These are phyloP conservation scores for Acer yangbiense DNA, from an alignment of 345 rosid genomes.

Conservation along the genomic window DNA sequence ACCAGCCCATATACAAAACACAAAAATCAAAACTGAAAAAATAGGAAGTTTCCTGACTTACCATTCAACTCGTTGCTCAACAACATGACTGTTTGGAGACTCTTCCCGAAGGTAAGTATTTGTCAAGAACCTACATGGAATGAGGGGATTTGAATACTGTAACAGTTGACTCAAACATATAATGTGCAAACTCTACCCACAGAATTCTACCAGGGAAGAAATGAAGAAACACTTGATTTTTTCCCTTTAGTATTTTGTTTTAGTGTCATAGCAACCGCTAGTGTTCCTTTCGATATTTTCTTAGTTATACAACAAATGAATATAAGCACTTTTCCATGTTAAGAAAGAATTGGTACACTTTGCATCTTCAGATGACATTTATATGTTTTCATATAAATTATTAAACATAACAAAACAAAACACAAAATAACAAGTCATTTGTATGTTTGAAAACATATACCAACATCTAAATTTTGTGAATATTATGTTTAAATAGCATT, in stretches of 20 bases:
- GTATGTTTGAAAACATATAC: neutral
- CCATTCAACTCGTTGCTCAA: slow-evolving; percentile 99
- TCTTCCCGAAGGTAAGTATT: slow-evolving; percentile 96
- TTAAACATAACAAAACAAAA: too few relatives aligned
- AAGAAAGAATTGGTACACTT: neutral
- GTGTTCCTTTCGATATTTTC: neutral
- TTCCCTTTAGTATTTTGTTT: neutral
- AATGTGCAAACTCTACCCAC: neutral
- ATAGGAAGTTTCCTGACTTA: slow-evolving; percentile 40
- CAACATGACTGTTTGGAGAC: slow-evolving; percentile 95
- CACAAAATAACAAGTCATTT: neutral
- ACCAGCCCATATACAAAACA: neutral
- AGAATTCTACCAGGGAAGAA: neutral
- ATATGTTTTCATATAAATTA: neutral
- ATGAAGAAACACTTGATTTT: neutral
- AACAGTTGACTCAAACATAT: neutral
- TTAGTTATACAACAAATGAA: neutral
- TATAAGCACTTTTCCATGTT: neutral
- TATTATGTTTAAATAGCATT: neutral
- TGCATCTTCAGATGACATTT: neutral
- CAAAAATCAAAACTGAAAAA: slow-evolving; percentile 11
- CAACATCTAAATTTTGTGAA: neutral
- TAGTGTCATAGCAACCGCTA: neutral
- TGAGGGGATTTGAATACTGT: slow-evolving; percentile 12
- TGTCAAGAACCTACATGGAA: slow-evolving; percentile 76